Base-by-base conservation (phyloP, 257 asterid species). In the Solanum rostratum region DNA sequence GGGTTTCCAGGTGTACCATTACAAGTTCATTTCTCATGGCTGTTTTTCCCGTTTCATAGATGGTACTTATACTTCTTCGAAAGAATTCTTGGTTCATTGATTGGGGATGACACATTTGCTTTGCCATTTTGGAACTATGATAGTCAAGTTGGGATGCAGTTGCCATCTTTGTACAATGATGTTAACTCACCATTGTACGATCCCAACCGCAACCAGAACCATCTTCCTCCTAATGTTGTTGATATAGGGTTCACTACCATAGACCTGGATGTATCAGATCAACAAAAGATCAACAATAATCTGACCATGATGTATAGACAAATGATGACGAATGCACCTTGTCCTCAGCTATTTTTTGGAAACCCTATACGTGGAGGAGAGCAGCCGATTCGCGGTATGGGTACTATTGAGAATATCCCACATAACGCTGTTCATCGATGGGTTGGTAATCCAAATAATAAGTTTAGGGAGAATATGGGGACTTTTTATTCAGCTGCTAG, bases 401-500 rank as follows among this genome's bases (percentile, higher is more conserved):
- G 97, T 10, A 41, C 94, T 3, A 78, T 90, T 3, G 97, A 93
- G 84, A 83, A 85, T 3, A 90, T 89, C 7, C 90, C 93, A 14
- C 97, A 93, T 87, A 59, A 57, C 4, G 78, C 91, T 1, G 80
- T 85, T 29, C 97, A 92, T 33, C 73, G 80, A 49, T 91, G 85
- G 85, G 89, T 84, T 2, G 97, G 97, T 0, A 87, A 91, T 33
- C 91, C 91, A 0, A 69, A 73, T 29, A 85, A 90, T 54, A 59
- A 73, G 2, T 83, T 83, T 84, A 1, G 9, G 0, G 97, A 92
- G 39, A 88, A 93, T 86, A 87, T 93, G 95, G 97, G 97, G 0
- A 92, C 91, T 85, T 92, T 92, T 79, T 91, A 93, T 84, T 92
- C 95, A 0, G 94, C 97, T 0, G 95, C 90, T 1, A 84, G 95